Conservation (phyloP, 2,329 filamentous ascomycete species). For the Xylaria sp. region DNA sequence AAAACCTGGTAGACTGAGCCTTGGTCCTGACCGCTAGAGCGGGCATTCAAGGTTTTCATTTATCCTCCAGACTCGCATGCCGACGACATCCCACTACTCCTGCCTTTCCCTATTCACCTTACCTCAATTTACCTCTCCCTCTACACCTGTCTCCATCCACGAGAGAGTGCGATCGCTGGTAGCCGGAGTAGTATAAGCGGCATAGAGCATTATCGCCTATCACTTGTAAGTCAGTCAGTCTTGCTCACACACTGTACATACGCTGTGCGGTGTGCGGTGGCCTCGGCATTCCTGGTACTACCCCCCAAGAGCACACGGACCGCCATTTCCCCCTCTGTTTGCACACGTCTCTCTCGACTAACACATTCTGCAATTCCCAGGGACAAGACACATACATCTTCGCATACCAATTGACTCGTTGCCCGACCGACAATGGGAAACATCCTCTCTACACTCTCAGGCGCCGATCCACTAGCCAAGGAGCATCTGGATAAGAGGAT, state of each 20-base stretch:
- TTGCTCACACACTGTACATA: not conserved
- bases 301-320: too few relatives aligned
- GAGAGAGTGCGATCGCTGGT: not conserved
- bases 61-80: conserved; percentile 2
- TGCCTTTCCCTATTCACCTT: not conserved
- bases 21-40: conserved; percentile 23
- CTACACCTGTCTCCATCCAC: not conserved
- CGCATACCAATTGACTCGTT: not conserved
- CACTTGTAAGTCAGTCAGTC: not conserved
- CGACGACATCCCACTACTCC: not conserved
- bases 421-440: conserved; percentile 44
- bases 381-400: not conserved
- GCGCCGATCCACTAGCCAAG: conserved; percentile 44
- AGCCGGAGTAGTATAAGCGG: not conserved
- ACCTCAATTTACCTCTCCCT: conserved; percentile 4
- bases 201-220: not conserved
- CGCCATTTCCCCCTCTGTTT: not conserved
- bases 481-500: conserved; percentile 45
- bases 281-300: too few relatives aligned
- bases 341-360: not conserved
- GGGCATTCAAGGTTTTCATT: conserved; percentile 22
- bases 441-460: conserved; percentile 48
- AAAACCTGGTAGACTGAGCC: conserved; percentile 8
- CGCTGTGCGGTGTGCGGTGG: too few relatives aligned
- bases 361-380: not conserved